phyloP scores from a whole-genome alignment of 495 filamentous ascomycete species.

The Neurospora cerealis region DNA sequence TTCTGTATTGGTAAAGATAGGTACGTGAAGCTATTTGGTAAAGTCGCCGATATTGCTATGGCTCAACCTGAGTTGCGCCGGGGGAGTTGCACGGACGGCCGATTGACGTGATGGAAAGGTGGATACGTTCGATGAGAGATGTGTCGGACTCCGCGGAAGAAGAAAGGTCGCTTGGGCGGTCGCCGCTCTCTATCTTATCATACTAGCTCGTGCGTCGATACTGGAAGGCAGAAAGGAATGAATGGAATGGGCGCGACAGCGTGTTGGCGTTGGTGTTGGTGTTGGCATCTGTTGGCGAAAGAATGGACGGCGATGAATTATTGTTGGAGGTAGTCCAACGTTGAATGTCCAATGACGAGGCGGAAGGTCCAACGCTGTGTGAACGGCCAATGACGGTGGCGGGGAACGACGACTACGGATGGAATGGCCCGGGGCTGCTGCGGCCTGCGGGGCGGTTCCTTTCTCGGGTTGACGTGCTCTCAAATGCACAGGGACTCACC shows the following conservation, averaged over 20 bases:
- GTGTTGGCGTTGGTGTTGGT: not conserved
- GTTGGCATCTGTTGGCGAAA: not conserved
- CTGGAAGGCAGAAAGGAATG: not conserved
- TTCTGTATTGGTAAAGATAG: not conserved
- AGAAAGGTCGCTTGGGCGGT: not conserved
- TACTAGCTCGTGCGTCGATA: not conserved
- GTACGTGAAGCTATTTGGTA: not conserved
- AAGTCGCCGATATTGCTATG: not conserved
- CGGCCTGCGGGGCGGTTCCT: not conserved
- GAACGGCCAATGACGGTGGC: not conserved
- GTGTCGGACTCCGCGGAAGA: not conserved
- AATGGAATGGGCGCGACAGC: not conserved
- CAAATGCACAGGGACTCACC: not conserved
- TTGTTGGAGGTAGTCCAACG: not conserved
- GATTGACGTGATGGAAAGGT: not conserved
- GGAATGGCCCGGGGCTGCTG: not conserved
- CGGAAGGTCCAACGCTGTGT: not conserved
- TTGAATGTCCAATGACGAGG: not conserved
- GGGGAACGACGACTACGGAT: not conserved
- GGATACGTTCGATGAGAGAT: not conserved
- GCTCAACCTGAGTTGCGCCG: not conserved
- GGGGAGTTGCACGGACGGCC: not conserved
- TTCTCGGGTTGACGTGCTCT: not conserved
- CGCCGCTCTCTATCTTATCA: not conserved
- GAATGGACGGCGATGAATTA: not conserved